Conservation (phyloP, 164 flowering plant genomes). For the Buxus sempervirens region DNA sequence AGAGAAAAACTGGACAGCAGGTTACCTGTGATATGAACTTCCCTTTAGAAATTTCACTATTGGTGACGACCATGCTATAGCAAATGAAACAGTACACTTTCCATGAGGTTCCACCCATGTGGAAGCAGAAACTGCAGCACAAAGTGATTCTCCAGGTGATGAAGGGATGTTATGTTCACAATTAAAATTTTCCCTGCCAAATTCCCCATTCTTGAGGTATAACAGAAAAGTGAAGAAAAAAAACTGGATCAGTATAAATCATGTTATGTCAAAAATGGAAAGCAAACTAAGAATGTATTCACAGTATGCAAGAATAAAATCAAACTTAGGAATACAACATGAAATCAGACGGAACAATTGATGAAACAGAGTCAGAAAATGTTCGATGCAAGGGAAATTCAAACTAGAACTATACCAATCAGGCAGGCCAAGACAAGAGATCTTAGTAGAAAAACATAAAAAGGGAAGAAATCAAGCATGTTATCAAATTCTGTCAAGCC, state of each 20-base stretch:
- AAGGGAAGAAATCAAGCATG: not conserved
- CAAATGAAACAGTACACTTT: conserved; percentile 79
- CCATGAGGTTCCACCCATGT: conserved; percentile 97
- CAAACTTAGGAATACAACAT: too few relatives aligned
- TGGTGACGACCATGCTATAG: conserved; percentile 88
- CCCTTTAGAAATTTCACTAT: conserved; percentile 81
- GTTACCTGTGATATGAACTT: conserved; percentile 65
- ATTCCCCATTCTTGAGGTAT: conserved; percentile 65
- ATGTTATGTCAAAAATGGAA: not conserved
- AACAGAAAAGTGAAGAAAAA: not conserved
- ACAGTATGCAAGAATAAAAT: too few relatives aligned
- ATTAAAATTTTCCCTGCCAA: conserved; percentile 63
- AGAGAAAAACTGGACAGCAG: not conserved
- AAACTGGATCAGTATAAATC: not conserved
- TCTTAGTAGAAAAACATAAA: too few relatives aligned
- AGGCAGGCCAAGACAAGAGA: too few relatives aligned
- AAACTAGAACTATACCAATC: too few relatives aligned
- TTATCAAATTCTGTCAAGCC: not conserved
- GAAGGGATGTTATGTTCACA: conserved; percentile 72
- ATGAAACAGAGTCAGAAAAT: too few relatives aligned
- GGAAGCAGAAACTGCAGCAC: conserved; percentile 94
- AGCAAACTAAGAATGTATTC: not conserved
- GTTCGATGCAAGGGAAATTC: too few relatives aligned
- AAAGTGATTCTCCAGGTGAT: conserved; percentile 68
- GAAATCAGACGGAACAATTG: too few relatives aligned